Percentiles rank a stretch among this genome's conserved stretches.
Conservation (phyloP, 257 asterid species). For the Verbascum thapsus region DNA sequence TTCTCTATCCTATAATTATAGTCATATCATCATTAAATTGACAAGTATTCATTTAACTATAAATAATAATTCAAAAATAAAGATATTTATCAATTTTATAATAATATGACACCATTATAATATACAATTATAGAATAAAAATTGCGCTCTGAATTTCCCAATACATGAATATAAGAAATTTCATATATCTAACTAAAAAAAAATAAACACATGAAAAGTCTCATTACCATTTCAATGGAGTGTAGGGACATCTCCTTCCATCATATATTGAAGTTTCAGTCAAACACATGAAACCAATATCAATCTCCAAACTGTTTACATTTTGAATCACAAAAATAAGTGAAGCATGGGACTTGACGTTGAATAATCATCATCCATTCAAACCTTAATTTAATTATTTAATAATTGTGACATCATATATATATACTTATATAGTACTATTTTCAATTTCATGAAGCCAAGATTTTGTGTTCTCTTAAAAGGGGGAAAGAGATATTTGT, state of each 20-base stretch:
- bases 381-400: background rate
- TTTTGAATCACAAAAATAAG: background rate
- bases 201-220: background rate
- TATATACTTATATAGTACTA: no score
- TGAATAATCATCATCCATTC: slow-evolving; percentile 7
- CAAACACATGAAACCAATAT: slow-evolving; percentile 19
- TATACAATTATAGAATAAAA: no score
- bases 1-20: no score
- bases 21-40: no score
- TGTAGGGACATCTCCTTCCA: slow-evolving; percentile 19
- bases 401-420: background rate
- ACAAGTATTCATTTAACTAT: no score
- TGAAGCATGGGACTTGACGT: slow-evolving; percentile 22
- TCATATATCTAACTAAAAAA: no score
- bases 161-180: no score
- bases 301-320: background rate
- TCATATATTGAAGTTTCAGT: background rate
- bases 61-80: no score
- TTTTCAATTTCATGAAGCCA: background rate
- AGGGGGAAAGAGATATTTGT: no score
- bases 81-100: no score
- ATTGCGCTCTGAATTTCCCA: no score
- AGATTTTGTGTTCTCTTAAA: background rate
- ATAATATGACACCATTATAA: no score
- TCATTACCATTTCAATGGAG: background rate